These are phyloP conservation scores for Cladosporium phlei DNA, from an alignment of 2,329 filamentous ascomycete genomes.

Conservation along the genomic window DNA sequence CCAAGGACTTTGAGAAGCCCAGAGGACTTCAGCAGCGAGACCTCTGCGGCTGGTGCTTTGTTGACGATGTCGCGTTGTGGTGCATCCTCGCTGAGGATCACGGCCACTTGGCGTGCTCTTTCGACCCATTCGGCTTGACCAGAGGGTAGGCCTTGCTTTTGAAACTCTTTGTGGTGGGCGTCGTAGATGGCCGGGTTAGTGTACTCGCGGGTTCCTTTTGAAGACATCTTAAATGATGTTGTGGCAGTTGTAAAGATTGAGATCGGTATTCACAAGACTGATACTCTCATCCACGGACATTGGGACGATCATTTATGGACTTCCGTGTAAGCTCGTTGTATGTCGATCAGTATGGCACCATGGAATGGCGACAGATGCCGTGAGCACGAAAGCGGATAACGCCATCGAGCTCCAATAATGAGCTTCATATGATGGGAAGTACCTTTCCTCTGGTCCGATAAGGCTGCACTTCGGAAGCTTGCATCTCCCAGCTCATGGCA, in stretches of 20 bases:
- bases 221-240: background rate
- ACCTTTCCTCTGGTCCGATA: background rate
- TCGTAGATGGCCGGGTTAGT: constrained; percentile 27
- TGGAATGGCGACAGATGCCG: background rate
- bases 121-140: constrained; percentile 43
- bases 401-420: constrained; percentile 10
- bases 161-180: constrained; percentile 22
- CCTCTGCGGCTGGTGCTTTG: constrained; percentile 49
- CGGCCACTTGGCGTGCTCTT: constrained; percentile 46
- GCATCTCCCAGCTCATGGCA: too few species aligned
- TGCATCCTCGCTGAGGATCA: constrained; percentile 48
- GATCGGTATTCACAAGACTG: background rate
- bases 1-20: constrained; percentile 50
- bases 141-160: constrained; percentile 32
- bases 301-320: background rate
- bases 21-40: constrained; percentile 49
- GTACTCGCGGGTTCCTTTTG: constrained; percentile 16
- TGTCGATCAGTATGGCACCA: background rate
- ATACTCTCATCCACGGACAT: background rate
- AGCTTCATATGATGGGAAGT: background rate
- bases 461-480: too few species aligned
- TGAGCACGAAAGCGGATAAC: constrained; percentile 5
- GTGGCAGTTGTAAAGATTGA: background rate
- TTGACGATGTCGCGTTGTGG: constrained; percentile 47
- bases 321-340: background rate